Conservation (phyloP, 345 rosid genomes). For the Pistacia integerrima region DNA sequence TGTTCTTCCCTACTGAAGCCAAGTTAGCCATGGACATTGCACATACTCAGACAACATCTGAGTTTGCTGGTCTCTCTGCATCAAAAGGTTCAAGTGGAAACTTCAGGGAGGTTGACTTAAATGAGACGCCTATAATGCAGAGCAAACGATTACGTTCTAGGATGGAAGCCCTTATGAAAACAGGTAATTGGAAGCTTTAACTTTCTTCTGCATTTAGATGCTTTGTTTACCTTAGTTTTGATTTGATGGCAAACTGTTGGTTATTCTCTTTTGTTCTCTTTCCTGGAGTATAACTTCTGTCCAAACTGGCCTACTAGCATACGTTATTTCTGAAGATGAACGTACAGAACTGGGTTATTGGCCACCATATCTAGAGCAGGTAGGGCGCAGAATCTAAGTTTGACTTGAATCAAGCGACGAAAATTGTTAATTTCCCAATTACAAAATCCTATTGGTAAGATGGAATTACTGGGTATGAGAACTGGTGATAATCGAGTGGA, state of each 20-base stretch:
- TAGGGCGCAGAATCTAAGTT: not conserved
- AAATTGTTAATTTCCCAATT: not conserved
- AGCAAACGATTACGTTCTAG: constrained; percentile 67
- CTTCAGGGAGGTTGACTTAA: constrained; percentile 80
- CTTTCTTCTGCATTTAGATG: constrained; percentile 5
- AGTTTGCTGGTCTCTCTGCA: constrained; percentile 61
- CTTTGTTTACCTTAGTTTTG: not conserved
- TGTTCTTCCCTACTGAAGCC: constrained; percentile 89
- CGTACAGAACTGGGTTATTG: not conserved
- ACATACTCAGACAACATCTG: constrained; percentile 64
- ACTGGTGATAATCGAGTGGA: not conserved
- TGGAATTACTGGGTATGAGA: not conserved
- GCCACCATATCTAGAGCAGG: not conserved
- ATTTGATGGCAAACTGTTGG: not conserved
- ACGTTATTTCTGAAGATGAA: not conserved
- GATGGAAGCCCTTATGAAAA: constrained; percentile 88
- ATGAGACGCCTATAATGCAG: constrained; percentile 79
- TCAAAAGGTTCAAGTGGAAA: constrained; percentile 62
- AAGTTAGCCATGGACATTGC: constrained; percentile 92
- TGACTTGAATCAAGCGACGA: not conserved
- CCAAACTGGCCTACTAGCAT: not conserved
- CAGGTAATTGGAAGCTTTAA: constrained; percentile 48
- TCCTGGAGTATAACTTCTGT: not conserved
- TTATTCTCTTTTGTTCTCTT: not conserved
- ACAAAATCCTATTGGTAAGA: not conserved